These are phyloP conservation scores for Schizophyllum commune DNA, from an alignment of 1,284 basidiomycete species.

Conservation along the genomic window DNA sequence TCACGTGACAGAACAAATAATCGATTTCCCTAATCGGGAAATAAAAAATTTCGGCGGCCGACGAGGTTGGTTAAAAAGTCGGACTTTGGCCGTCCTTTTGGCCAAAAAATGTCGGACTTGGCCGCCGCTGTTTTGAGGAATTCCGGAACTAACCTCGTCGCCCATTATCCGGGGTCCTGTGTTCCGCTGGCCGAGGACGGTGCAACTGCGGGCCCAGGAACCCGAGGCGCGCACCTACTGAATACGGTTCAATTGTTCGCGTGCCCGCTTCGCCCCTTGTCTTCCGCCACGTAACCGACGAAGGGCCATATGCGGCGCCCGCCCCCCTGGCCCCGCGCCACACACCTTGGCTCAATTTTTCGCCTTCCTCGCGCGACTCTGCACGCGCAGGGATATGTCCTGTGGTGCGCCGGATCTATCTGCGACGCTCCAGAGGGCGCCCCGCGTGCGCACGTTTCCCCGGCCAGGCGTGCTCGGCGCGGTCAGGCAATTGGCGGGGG, in stretches of 20 bases:
- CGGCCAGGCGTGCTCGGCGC: not conserved
- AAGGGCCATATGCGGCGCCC: not conserved
- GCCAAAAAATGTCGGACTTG: too few species aligned
- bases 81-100: too few species aligned
- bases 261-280: not conserved
- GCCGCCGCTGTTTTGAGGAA: too few species aligned
- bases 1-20: too few species aligned
- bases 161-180: too few species aligned
- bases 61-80: too few species aligned
- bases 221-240: not conserved
- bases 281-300: not conserved
- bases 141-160: too few species aligned
- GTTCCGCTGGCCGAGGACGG: not conserved
- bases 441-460: not conserved
- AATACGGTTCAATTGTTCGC: not conserved
- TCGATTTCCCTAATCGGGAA: too few species aligned
- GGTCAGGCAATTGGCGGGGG: not conserved
- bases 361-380: not conserved
- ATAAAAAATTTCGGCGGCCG: too few species aligned
- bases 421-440: not conserved
- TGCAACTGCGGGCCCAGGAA: not conserved
- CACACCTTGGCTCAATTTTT: not conserved
- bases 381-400: not conserved
- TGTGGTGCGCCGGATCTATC: not conserved
- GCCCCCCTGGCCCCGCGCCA: not conserved